Evolutionary conservation across 352 stramenopile species (phyloP).

Genomic region (Globisporangium uncinulatum): DNA sequence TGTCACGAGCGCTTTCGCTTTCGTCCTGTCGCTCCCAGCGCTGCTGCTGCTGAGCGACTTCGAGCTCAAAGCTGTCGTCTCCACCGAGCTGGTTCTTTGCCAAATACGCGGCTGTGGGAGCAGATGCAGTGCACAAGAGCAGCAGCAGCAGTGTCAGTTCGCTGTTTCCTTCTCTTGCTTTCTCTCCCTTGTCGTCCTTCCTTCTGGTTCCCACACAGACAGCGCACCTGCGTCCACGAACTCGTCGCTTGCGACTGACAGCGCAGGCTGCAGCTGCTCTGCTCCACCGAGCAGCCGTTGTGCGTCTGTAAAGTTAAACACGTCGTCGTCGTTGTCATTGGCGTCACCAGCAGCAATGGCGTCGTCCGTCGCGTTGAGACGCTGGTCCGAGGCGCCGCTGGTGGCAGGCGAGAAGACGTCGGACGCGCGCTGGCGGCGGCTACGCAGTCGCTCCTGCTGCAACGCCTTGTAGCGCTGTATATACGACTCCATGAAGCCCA

Average conservation of each 20-base stretch:
- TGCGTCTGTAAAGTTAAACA: neutral
- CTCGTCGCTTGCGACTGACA: slow-evolving; percentile 37
- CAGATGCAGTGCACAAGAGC: slow-evolving; percentile 15
- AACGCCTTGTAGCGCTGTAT: slow-evolving; percentile 43
- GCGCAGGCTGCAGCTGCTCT: neutral
- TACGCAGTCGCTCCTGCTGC: slow-evolving; percentile 33
- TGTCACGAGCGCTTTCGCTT: slow-evolving; percentile 12
- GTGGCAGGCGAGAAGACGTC: slow-evolving; percentile 8
- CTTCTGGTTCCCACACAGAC: neutral
- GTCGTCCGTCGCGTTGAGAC: slow-evolving; percentile 2
- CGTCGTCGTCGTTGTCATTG: slow-evolving; percentile 3
- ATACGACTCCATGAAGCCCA: slow-evolving; percentile 30
- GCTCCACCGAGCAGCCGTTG: neutral
- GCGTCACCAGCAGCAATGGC: slow-evolving; percentile 1
- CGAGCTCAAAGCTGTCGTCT: slow-evolving; percentile 40
- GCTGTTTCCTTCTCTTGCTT: too few species aligned
- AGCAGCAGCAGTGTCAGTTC: neutral
- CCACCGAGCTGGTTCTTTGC: slow-evolving; percentile 38
- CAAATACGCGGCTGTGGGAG: slow-evolving; percentile 41
- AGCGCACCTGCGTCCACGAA: slow-evolving; percentile 63
- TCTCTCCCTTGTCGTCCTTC: too few species aligned
- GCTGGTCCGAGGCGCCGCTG: slow-evolving; percentile 9
- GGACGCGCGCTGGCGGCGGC: slow-evolving; percentile 16
- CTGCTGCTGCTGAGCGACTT: slow-evolving; percentile 17
- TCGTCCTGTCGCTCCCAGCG: slow-evolving; percentile 27